Base-by-base conservation (phyloP, 2,329 filamentous ascomycete species). In the Colletotrichum lentis region DNA sequence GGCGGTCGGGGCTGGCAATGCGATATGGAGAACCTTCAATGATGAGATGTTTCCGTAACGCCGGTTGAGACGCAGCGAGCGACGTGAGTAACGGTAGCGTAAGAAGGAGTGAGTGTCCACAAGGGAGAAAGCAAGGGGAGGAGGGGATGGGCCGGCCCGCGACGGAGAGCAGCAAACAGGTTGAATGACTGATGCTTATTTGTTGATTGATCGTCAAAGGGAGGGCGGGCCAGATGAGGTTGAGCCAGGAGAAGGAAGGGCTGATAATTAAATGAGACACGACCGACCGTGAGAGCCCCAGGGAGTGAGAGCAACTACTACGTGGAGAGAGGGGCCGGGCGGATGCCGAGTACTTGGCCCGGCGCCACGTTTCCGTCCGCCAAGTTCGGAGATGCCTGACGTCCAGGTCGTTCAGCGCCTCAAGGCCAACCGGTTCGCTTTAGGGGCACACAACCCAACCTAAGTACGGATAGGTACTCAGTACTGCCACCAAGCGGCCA, bases 261-360 rank as follows among this genome's bases (percentile, higher is more conserved):
- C n/a, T 18, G 27, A 35, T 3, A 6, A 37, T 37, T 35, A 20
- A 53, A 53, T 22, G 18, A 54, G 16, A 37, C 43, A 24, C 27
- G 27, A 31, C 27, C 7, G 27, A 10, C 31, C 31, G 31, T 35
- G 31, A 35, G 31, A 10, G 31, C 31, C 8, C 31, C 31, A 35
- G 31, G 8, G 31, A 31, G 31, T 7, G 31, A 35, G 2, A 35
- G 2, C n/a, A n/a, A n/a, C n/a, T n/a, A n/a, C n/a, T n/a, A 10
- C 1, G 31, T 35, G 10, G 31, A 35, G 31, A 7, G 31, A 35
- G 31, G 8, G 31, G 31, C 5, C n/a, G n/a, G 47, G 41, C 35
- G 6, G 14, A 39, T 35, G 65, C 65, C 54, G 35, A 65, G 61
- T 22, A 20, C 65, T 68, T 60, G 65, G 65, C 65, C 49, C 65